Conservation (phyloP, 2,329 filamentous ascomycete genomes). For the Lachnellula willkommii region DNA sequence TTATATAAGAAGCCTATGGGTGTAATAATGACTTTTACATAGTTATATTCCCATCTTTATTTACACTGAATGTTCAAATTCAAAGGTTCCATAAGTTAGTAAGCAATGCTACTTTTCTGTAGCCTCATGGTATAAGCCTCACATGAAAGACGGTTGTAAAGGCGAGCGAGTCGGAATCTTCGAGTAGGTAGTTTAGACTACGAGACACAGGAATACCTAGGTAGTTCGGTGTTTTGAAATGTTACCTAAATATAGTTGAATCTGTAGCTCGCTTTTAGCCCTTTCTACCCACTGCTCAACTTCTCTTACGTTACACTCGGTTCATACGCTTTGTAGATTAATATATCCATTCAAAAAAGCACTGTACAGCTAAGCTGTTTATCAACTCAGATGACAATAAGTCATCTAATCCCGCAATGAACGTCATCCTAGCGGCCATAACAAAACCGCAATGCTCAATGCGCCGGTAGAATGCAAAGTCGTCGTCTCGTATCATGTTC, state of each 20-base stretch:
- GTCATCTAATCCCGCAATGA: background rate
- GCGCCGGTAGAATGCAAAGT: conserved; percentile 10
- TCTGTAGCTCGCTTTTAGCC: no score
- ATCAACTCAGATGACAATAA: background rate
- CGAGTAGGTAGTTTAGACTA: no score
- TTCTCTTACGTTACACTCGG: no score
- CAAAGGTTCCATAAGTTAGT: background rate
- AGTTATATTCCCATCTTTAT: background rate
- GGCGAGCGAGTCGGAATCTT: no score
- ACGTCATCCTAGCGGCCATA: background rate
- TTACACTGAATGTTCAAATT: background rate
- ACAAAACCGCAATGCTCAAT: background rate
- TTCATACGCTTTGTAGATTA: no score
- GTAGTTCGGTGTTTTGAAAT: no score
- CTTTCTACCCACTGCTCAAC: no score
- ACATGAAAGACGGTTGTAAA: background rate
- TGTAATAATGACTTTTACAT: background rate
- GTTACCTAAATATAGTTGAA: no score
- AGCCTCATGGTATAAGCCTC: background rate
- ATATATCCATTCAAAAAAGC: background rate
- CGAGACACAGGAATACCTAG: no score
- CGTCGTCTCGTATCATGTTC: conserved; percentile 2
- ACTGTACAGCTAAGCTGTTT: background rate
- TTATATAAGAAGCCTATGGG: background rate
- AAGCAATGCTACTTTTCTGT: background rate